These are phyloP conservation scores for Lentinus polychrous DNA, from an alignment of 1,284 basidiomycete species.

Conservation along the genomic window DNA sequence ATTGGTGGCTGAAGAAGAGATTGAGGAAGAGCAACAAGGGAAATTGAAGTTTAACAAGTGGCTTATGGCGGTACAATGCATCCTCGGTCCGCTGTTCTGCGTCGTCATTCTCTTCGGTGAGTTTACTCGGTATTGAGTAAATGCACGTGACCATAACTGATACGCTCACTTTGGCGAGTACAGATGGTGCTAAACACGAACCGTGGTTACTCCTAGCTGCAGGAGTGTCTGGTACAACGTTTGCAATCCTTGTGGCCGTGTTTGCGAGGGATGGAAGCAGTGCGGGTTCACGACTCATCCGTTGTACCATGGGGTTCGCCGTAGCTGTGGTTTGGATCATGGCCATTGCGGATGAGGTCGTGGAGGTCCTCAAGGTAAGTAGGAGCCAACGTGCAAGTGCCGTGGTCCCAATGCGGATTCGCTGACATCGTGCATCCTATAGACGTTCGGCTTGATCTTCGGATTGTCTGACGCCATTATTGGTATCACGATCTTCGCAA, in stretches of 20 bases:
- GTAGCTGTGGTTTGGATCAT: constrained; percentile 93
- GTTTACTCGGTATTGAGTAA: constrained; percentile 23
- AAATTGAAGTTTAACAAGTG: constrained; percentile 67
- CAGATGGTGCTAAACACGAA: constrained; percentile 52
- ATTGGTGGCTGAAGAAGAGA: constrained; percentile 59
- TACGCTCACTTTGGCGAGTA: neutral
- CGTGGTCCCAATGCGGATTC: neutral
- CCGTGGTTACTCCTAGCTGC: constrained; percentile 53
- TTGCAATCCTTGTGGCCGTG: constrained; percentile 50
- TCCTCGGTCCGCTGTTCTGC: constrained; percentile 74
- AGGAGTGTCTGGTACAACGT: constrained; percentile 45
- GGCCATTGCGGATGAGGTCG: constrained; percentile 91
- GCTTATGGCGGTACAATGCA: constrained; percentile 76
- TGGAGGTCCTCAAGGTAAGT: constrained; percentile 75
- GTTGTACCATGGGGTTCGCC: constrained; percentile 85
- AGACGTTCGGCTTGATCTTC: constrained; percentile 91
- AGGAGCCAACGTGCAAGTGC: neutral
- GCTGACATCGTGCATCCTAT: constrained; percentile 11
- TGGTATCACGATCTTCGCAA: constrained; percentile 92
- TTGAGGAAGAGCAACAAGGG: constrained; percentile 56
- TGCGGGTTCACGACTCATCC: constrained; percentile 55
- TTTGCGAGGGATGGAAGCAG: constrained; percentile 59
- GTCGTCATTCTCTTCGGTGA: constrained; percentile 68
- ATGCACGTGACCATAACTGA: constrained; percentile 4
- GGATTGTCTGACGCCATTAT: constrained; percentile 97